Conservation (phyloP, 1,284 basidiomycete species). For the Cerioporus squamosus region DNA sequence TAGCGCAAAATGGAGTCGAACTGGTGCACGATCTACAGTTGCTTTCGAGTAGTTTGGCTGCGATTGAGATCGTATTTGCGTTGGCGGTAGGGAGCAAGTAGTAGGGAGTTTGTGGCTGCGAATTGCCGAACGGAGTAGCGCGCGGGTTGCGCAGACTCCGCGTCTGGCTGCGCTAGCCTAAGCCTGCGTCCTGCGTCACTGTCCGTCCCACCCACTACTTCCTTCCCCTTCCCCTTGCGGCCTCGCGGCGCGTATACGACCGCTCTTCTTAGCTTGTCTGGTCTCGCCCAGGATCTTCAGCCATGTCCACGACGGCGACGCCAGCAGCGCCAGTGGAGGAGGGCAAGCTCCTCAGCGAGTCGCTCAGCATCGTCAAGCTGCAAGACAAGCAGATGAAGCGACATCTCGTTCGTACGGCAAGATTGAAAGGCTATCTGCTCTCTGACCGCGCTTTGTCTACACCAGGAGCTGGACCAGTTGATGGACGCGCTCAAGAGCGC, state of each 20-base stretch:
- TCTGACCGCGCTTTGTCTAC: neutral
- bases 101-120: too few relatives aligned
- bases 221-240: neutral
- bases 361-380: slow-evolving; percentile 86
- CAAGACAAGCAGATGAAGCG: slow-evolving; percentile 94
- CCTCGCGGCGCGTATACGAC: too few relatives aligned
- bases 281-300: neutral
- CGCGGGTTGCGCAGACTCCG: too few relatives aligned
- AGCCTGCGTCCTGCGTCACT: slow-evolving; percentile 3
- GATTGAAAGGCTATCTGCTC: too few relatives aligned
- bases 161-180: slow-evolving; percentile 4
- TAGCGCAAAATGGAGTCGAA: too few relatives aligned
- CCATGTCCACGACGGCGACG: slow-evolving; percentile 23
- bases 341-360: slow-evolving; percentile 83
- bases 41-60: too few relatives aligned
- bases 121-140: slow-evolving; percentile 17
- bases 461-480: slow-evolving; percentile 87
- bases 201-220: neutral
- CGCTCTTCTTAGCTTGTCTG: neutral
- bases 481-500: slow-evolving; percentile 98
- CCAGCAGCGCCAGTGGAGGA: slow-evolving; percentile 53
- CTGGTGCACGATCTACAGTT: too few relatives aligned
- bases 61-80: neutral
- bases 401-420: slow-evolving; percentile 69
- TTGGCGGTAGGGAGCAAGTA: too few relatives aligned